Evolutionary conservation across 257 asterid genomes (phyloP), one percentile per base, ranked within the genome.

Genomic region (Capsicum rhomboideum): DNA sequence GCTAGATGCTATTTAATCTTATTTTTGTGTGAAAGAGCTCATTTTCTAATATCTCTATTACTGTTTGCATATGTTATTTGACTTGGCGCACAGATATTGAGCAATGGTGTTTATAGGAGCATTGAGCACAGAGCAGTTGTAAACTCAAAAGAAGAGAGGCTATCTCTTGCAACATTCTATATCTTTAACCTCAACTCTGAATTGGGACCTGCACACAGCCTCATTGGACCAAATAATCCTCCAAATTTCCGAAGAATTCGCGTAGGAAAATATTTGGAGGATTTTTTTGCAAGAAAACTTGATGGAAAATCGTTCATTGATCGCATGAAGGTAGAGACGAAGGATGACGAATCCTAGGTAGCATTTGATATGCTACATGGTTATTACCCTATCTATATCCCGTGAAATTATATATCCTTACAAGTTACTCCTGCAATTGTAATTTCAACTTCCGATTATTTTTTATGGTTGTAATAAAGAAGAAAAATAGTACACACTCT

Each of bases 51-150:
- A 53, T 17, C n/a, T 16, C 4, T 5, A 16, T 14, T 53, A 53
- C n/a, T 21, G 31, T 59, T 59, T 59, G 29, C 28, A 59, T 81
- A 21, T 78, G 8, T 44, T 34, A 12, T 34, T 34, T 34, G 37
- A 34, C 37, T 34, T 34, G 37, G 37, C 37, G 2, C 37, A 5
- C 3, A 1, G 93, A 90, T 91, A 61, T 44, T 92, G 83, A 92
- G 88, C 58, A 92, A 91, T 42, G 93, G 94, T 0, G 85, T 78
- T 26, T 92, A 91, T 53, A 79, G 79, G 28, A 91, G 93, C 85
- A 82, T 91, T 42, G 93, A 91, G 87, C 97, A 92, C 59, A 74
- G 92, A 86, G 92, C 92, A 46, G 75, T 71, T 2, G 96, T 91
- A 42, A 91, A 89, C 82, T 79, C 89, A 4, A 83, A 54, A 46